These are phyloP conservation scores for Globisporangium middletonii DNA, from an alignment of 352 stramenopile species.

Conservation along the genomic window DNA sequence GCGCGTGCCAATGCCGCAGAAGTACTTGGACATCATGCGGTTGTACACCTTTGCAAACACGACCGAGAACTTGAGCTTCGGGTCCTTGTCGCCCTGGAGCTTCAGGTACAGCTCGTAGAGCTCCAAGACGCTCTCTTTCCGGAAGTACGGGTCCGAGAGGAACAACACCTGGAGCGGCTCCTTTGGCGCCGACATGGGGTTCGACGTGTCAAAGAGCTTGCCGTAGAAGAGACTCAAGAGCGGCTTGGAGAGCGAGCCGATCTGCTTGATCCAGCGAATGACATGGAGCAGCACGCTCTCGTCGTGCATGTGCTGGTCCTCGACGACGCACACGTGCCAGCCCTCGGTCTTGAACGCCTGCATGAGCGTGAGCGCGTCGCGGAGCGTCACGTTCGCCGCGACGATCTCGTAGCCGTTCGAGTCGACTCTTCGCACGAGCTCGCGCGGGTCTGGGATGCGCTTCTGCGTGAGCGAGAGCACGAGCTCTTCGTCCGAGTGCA, in stretches of 20 bases:
- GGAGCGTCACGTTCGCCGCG: slow-evolving; percentile 37
- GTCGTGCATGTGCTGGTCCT: slow-evolving; percentile 63
- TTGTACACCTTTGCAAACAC: slow-evolving; percentile 84
- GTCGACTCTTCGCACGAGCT: slow-evolving; percentile 69
- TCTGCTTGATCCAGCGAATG: slow-evolving; percentile 70
- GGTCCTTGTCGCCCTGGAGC: slow-evolving; percentile 91
- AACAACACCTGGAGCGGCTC: slow-evolving; percentile 89
- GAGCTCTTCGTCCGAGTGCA: slow-evolving; percentile 97
- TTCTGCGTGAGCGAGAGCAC: slow-evolving; percentile 88
- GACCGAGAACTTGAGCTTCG: slow-evolving; percentile 92
- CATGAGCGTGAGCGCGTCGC: slow-evolving; percentile 66
- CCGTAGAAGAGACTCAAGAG: slow-evolving; percentile 63
- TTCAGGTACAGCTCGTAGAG: slow-evolving; percentile 94
- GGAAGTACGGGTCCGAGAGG: slow-evolving; percentile 92
- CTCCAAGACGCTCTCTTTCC: slow-evolving; percentile 88
- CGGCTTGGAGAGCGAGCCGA: slow-evolving; percentile 52
- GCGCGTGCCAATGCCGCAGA: slow-evolving; percentile 84
- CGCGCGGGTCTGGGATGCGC: slow-evolving; percentile 43
- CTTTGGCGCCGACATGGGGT: slow-evolving; percentile 29
- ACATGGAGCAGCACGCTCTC: slow-evolving; percentile 60
- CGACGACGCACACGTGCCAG: slow-evolving; percentile 79
- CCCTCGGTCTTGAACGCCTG: slow-evolving; percentile 72
- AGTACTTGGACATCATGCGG: slow-evolving; percentile 85
- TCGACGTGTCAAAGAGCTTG: slow-evolving; percentile 51
- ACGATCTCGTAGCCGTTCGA: slow-evolving; percentile 71